Evolutionary conservation across 495 filamentous ascomycete species (phyloP), one percentile per base, ranked within the genome.

Genomic region (Penicillium longicatenatum): DNA sequence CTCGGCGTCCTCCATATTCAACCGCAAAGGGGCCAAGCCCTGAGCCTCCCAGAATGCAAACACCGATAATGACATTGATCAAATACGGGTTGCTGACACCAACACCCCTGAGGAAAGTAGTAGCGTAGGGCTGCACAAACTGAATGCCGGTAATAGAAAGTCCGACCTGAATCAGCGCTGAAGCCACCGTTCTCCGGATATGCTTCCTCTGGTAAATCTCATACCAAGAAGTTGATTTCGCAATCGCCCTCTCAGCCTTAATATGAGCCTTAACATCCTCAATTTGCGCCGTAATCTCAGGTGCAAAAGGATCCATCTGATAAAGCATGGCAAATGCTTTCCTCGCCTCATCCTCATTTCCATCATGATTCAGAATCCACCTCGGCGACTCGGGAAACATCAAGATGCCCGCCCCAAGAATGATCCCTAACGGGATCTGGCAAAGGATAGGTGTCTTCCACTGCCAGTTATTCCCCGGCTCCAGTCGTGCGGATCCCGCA

Each of bases 321-420:
- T 64, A 68, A 2, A 71, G 52, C 16, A 58, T 54, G 16, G 59
- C 53, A 29, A 71, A 70, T 1, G 69, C 66, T 12, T 44, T 35
- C 16, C 64, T 57, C 3, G 69, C 69, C 14, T 62, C 64, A 2
- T 64, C 62, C 57, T 70, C 67, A 44, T 46, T 50, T 6, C 26
- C 22, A 3, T 57, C 51, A 26, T 64, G 52, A 19, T 51, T 61
- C 22, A 71, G 39, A 10, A 70, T 57, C 69, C 69, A 71, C 8
- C 69, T 67, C 7, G 69, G 69, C 0, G 69, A 71, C 49, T 71
- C 69, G 2, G 69, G 69, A 11, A 71, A 67, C 67, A 64, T 70
- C 41, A 70, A 35, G 20, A 71, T 65, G 0, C 67, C 64, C 11
- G 60, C 64, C 14, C 64, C 69, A 0, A 71, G 61, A 16, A 70